phyloP scores from a whole-genome alignment of 1,139 yeast genomes.

The Meyerozyma guilliermondii region DNA sequence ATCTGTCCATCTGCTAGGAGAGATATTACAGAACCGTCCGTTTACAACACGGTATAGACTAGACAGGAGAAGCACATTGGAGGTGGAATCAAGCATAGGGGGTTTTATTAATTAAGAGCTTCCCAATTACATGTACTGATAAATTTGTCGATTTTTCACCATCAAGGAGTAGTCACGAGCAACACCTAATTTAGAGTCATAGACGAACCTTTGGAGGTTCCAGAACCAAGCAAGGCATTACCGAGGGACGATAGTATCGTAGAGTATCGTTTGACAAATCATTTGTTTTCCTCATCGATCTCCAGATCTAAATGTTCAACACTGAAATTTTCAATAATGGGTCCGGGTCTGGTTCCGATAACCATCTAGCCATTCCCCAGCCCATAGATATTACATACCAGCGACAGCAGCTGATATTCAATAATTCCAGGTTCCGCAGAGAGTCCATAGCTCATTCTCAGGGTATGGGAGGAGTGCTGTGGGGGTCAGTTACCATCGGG shows the following conservation, averaged over 20 bases:
- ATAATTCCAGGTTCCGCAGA: constrained; percentile 48
- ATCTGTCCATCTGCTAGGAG: constrained; percentile 1
- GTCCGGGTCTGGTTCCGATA: constrained; percentile 7
- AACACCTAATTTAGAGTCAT: constrained; percentile 1
- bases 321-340: constrained; percentile 14
- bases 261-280: constrained; percentile 4
- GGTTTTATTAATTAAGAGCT: not conserved
- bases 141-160: not conserved
- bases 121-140: not conserved
- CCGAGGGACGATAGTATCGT: constrained; percentile 13
- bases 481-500: constrained; percentile 95
- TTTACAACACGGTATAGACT: not conserved
- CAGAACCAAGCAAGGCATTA: not conserved
- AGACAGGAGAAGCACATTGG: not conserved
- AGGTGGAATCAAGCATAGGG: not conserved
- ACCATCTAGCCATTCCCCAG: constrained; percentile 26
- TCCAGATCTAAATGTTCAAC: constrained; percentile 11
- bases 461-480: constrained; percentile 97
- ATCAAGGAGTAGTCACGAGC: not conserved
- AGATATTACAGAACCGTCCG: not conserved
- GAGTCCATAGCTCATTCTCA: constrained; percentile 94
- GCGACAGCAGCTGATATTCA: constrained; percentile 37
- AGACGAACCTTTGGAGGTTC: not conserved
- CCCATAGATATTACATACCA: constrained; percentile 47
- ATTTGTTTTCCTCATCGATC: not conserved